Percentiles rank a stretch among this genome's conserved stretches.
These are phyloP conservation scores for Leptoxyphium fumago DNA, from an alignment of 2,329 filamentous ascomycete species.

Conservation along the genomic window DNA sequence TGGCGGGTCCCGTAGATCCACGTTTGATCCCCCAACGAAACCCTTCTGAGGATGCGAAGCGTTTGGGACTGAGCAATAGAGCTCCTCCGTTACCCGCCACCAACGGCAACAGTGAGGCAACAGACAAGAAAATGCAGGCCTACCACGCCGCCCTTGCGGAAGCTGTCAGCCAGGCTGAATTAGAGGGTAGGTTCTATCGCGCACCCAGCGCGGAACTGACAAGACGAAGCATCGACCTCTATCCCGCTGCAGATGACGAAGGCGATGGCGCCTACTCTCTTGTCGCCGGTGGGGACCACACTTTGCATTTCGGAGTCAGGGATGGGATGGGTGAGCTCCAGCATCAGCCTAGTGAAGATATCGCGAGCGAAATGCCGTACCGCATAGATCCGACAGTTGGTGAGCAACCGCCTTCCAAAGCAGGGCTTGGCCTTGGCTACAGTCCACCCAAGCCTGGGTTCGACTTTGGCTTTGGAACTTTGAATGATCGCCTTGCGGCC, in stretches of 20 bases:
- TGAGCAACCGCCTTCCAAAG: background rate
- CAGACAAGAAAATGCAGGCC: conserved; percentile 46
- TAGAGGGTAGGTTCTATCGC: conserved; percentile 59
- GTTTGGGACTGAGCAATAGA: conserved; percentile 14
- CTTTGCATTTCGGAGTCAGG: background rate
- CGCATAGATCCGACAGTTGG: background rate
- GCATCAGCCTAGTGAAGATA: background rate
- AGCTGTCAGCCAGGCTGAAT: conserved; percentile 62
- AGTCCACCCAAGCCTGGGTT: conserved; percentile 18
- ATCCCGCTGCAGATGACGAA: background rate
- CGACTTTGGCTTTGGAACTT: conserved; percentile 25
- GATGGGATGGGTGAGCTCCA: background rate
- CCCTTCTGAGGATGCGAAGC: conserved; percentile 18
- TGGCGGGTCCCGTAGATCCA: conserved; percentile 13
- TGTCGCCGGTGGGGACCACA: background rate
- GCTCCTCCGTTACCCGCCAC: conserved; percentile 38
- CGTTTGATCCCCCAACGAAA: conserved; percentile 19
- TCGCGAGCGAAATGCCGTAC: background rate
- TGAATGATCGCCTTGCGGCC: conserved; percentile 3
- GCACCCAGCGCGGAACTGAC: conserved; percentile 30
- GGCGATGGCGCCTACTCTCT: background rate
- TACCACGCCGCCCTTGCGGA: conserved; percentile 77
- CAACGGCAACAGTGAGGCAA: conserved; percentile 19
- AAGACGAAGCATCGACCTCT: conserved; percentile 4
- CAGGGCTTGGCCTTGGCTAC: conserved; percentile 3